Evolutionary conservation across 371 early-diverging fungal species (phyloP).

Genomic region (Mucor ambiguus): DNA sequence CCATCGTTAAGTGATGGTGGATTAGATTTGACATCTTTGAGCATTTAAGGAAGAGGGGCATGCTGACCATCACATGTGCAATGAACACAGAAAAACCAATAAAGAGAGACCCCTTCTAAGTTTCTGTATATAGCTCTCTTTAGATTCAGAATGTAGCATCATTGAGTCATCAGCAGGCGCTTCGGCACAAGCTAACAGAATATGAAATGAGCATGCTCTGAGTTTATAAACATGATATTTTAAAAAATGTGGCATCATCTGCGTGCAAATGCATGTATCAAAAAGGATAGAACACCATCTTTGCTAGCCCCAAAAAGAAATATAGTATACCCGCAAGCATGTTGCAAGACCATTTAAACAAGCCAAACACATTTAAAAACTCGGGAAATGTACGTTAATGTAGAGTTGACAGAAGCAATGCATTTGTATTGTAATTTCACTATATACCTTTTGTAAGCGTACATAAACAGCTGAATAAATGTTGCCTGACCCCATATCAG

Average conservation of each 20-base stretch:
- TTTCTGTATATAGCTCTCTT: not conserved
- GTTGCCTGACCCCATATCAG: not conserved
- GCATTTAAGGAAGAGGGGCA: not conserved
- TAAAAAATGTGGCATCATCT: not conserved
- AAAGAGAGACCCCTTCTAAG: not conserved
- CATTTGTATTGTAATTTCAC: not conserved
- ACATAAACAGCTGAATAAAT: not conserved
- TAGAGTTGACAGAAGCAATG: not conserved
- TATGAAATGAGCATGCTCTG: not conserved
- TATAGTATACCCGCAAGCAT: not conserved
- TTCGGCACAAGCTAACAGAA: not conserved
- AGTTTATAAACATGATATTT: not conserved
- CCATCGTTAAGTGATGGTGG: not conserved
- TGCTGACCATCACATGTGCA: not conserved
- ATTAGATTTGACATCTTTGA: not conserved
- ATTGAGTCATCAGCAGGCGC: not conserved
- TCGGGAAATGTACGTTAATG: not conserved
- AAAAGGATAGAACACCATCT: not conserved
- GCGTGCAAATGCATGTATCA: not conserved
- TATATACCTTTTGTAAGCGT: not conserved
- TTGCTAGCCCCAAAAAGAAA: not conserved
- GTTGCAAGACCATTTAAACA: not conserved
- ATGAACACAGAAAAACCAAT: not conserved
- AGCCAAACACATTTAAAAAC: not conserved
- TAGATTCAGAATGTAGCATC: not conserved